These are phyloP conservation scores for Phyllostachys edulis DNA, from an alignment of 176 grass and related monocot species.

Conservation along the genomic window DNA sequence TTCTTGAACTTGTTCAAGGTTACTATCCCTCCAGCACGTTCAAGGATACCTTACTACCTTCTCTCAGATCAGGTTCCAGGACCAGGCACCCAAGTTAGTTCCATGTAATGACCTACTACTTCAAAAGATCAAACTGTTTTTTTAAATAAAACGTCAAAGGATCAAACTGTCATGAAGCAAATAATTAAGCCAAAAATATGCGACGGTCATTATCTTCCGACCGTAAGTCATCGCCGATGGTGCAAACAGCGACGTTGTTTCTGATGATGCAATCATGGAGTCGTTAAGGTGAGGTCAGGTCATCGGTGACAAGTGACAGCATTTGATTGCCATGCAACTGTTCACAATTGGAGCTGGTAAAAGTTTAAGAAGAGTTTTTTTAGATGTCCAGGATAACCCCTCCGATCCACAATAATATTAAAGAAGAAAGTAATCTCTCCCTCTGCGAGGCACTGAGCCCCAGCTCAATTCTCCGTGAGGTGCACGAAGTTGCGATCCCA, in stretches of 20 bases:
- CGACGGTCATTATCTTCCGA: conserved; percentile 4
- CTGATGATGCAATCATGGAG: conserved; percentile 12
- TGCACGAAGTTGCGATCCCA: too few relatives aligned
- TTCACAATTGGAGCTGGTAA: conserved; percentile 10
- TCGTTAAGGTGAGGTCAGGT: conserved; percentile 25
- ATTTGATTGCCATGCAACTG: neutral
- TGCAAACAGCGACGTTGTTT: conserved; percentile 5
- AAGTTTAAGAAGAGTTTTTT: neutral
- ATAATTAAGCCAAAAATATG: neutral
- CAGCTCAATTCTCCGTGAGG: too few relatives aligned
- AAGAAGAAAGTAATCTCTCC: too few relatives aligned
- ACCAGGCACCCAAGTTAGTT: neutral
- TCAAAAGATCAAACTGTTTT: neutral
- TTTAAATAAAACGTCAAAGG: neutral
- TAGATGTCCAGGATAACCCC: too few relatives aligned
- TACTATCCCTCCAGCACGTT: too few relatives aligned
- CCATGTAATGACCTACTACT: neutral
- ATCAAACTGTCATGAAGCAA: neutral
- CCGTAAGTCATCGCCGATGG: conserved; percentile 16
- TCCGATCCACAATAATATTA: too few relatives aligned
- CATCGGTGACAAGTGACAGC: neutral
- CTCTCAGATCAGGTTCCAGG: too few relatives aligned
- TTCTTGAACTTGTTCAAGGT: neutral
- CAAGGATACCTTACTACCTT: too few relatives aligned
- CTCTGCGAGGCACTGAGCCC: too few relatives aligned